These are phyloP conservation scores for Passiflora organensis DNA, from an alignment of 345 rosid genomes.

Conservation along the genomic window DNA sequence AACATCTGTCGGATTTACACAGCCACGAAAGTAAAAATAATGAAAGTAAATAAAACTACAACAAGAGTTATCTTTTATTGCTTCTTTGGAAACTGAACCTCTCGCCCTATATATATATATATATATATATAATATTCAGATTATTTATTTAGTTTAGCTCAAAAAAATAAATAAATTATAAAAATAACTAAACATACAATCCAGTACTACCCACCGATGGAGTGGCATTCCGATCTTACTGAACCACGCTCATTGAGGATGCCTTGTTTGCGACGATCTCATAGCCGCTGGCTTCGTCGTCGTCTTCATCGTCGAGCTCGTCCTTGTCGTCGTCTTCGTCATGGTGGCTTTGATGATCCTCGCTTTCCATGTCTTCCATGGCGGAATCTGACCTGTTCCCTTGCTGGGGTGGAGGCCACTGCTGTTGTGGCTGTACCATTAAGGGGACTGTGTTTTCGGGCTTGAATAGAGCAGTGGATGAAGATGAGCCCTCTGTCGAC, in stretches of 20 bases:
- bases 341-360: conserved; percentile 25
- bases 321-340: conserved; percentile 46
- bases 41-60: conserved; percentile 18
- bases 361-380: conserved; percentile 35
- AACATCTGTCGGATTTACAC: conserved; percentile 11
- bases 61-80: conserved; percentile 9
- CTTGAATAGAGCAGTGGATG: conserved; percentile 22
- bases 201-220: no score
- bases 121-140: no score
- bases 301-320: conserved; percentile 36
- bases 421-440: conserved; percentile 65
- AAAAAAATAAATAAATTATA: conserved; percentile 24
- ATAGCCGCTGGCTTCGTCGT: conserved; percentile 47
- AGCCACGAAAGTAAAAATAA: not conserved
- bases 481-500: conserved; percentile 3
- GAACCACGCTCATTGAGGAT: conserved; percentile 21
- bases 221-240: no score
- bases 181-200: conserved; percentile 21
- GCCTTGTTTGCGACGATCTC: conserved; percentile 52
- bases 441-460: conserved; percentile 46
- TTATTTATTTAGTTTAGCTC: conserved; percentile 20
- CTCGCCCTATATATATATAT: not conserved
- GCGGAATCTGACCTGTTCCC: conserved; percentile 12
- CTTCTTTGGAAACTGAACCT: conserved; percentile 11
- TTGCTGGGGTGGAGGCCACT: conserved; percentile 52